Percentiles rank a stretch among this genome's conserved stretches.
phyloP scores from a whole-genome alignment of 2,329 filamentous ascomycete genomes.

The Phialophora expanda region DNA sequence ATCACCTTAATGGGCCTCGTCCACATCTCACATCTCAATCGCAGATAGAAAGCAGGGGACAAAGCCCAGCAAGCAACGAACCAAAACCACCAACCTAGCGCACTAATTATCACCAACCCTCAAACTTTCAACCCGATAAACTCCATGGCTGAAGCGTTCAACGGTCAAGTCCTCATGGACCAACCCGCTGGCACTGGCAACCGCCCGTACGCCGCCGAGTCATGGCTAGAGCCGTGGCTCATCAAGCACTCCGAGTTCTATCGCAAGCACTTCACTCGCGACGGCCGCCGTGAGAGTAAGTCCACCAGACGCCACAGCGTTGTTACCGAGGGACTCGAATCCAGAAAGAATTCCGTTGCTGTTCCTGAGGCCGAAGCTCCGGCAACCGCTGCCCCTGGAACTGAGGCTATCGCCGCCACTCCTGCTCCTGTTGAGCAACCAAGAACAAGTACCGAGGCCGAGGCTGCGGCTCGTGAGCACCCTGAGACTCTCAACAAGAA shows the following conservation, averaged over 20 bases:
- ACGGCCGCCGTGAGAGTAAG: slow-evolving; percentile 32
- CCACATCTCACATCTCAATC: slow-evolving; percentile 6
- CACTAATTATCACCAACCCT: background rate
- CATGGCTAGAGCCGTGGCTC: slow-evolving; percentile 38
- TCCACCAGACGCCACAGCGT: slow-evolving; percentile 34
- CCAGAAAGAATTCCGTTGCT: slow-evolving; percentile 34
- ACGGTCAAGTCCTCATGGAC: slow-evolving; percentile 33
- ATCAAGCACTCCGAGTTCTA: slow-evolving; percentile 37
- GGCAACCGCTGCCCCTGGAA: slow-evolving; percentile 34
- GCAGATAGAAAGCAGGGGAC: background rate
- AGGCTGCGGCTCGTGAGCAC: slow-evolving; percentile 2
- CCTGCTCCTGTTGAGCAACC: slow-evolving; percentile 30
- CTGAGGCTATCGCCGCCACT: slow-evolving; percentile 15
- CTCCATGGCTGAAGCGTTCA: slow-evolving; percentile 34
- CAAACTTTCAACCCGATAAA: background rate
- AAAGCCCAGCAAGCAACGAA: background rate
- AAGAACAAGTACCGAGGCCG: slow-evolving; percentile 20
- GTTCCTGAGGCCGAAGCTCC: slow-evolving; percentile 24
- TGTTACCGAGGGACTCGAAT: slow-evolving; percentile 30
- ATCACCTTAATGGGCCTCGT: slow-evolving; percentile 12
- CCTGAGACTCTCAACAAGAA: slow-evolving; percentile 20
- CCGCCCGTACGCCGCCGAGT: slow-evolving; percentile 34
- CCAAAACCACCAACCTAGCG: background rate
- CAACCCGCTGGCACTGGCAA: slow-evolving; percentile 31
- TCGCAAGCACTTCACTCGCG: slow-evolving; percentile 34